Conservation (phyloP, 2,329 filamentous ascomycete species). For the Epichloe coenophiala region DNA sequence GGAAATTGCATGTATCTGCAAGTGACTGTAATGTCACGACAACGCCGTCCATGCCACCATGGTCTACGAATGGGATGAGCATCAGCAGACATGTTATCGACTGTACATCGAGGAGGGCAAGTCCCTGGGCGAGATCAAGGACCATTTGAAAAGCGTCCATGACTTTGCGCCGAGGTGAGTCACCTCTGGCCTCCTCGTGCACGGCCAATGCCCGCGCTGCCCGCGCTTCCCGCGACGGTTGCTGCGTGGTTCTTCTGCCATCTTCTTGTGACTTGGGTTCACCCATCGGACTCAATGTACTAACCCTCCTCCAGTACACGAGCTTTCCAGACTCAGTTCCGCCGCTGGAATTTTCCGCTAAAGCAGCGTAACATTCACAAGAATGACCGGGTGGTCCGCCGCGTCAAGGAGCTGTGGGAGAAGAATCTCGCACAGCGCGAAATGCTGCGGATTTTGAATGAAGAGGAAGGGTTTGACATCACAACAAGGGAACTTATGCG, state of each 20-base stretch:
- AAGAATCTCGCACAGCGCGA: constrained; percentile 57
- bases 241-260: not conserved
- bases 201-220: not conserved
- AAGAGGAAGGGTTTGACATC: constrained; percentile 58
- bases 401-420: constrained; percentile 68
- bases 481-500: constrained; percentile 58
- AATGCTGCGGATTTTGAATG: constrained; percentile 56
- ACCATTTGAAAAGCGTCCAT: constrained; percentile 50
- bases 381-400: constrained; percentile 50
- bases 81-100: constrained; percentile 31
- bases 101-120: constrained; percentile 68
- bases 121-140: constrained; percentile 61
- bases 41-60: constrained; percentile 15
- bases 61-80: constrained; percentile 34
- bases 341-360: constrained; percentile 64
- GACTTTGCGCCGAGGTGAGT: constrained; percentile 61
- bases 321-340: constrained; percentile 63
- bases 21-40: too few species aligned
- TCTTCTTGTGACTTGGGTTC: too few species aligned
- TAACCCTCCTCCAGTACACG: constrained; percentile 44
- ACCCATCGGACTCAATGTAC: not conserved
- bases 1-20: too few species aligned
- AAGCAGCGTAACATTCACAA: constrained; percentile 62
- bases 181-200: constrained; percentile 10
- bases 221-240: not conserved